Conservation (phyloP, 2,329 filamentous ascomycete genomes). For the Pyricularia grisea region DNA sequence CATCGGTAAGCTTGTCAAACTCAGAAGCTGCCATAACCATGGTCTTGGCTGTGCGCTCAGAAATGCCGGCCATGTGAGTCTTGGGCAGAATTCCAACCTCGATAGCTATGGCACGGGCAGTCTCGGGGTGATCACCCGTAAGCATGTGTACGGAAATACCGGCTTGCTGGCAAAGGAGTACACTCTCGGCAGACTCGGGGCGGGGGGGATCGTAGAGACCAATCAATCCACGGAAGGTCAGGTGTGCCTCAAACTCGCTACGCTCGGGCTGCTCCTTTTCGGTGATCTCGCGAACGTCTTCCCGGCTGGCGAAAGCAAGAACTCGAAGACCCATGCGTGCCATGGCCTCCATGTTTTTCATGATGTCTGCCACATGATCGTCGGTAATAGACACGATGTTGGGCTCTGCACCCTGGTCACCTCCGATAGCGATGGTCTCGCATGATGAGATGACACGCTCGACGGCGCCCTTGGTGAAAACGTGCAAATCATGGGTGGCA, state of each 20-base stretch:
- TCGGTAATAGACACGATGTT: conserved; percentile 30
- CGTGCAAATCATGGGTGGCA: conserved; percentile 12
- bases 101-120: conserved; percentile 52
- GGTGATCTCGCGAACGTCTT: conserved; percentile 9
- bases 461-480: conserved; percentile 48
- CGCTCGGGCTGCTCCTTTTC: conserved; percentile 29
- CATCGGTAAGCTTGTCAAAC: conserved; percentile 47
- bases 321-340: conserved; percentile 45
- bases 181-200: conserved; percentile 50
- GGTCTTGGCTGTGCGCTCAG: conserved; percentile 37
- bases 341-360: conserved; percentile 53
- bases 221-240: conserved; percentile 56
- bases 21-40: conserved; percentile 48
- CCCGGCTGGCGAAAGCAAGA: conserved; percentile 42
- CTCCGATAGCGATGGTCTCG: conserved; percentile 21
- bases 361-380: conserved; percentile 38
- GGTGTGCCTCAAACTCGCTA: conserved; percentile 45
- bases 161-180: conserved; percentile 42
- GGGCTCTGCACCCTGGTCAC: conserved; percentile 5
- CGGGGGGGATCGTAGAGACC: conserved; percentile 62
- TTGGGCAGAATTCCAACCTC: conserved; percentile 5
- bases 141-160: conserved; percentile 53
- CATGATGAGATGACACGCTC: conserved; percentile 51
- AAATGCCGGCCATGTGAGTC: conserved; percentile 29
- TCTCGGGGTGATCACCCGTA: conserved; percentile 52